Evolutionary conservation across 129 eudicot species (phyloP), one percentile per base, ranked within the genome.

Genomic region (Scalesia atractyloides): DNA sequence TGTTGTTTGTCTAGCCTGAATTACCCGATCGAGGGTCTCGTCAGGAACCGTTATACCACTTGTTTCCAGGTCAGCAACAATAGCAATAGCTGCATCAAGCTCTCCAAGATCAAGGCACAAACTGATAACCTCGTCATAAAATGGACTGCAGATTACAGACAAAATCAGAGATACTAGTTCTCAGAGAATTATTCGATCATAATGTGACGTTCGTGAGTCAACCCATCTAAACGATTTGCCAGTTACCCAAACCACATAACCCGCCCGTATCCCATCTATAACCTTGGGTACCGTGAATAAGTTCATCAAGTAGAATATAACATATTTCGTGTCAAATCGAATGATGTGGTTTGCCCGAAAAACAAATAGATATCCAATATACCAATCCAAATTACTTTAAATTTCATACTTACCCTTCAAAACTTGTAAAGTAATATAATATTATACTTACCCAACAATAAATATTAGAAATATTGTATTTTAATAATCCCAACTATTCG

Each of bases 71-170:
- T 94, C 98, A 18, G 98, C 91, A 63, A 89, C 97, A 43, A 94
- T 87, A 8, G 96, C 98, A 54, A 93, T 77, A 17, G 95, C 91
- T 26, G 98, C 96, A 73, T 93, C 98, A 44, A 93, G 95, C 49
- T 93, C 98, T 80, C 96, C 96, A 53, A 90, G 88, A 73, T 88
- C 97, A 57, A 94, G 89, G 72, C 98, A 94, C 50, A 90, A 76
- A 24, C 79, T 79, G 81, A 94, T 86, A 64, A 90, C 80, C 86
- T 94, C 98, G 43, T 90, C 95, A 16, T 94, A 94, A 80, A 94
- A 79, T 5, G 97, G 89, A 77, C 98, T 94, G 96, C 78, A 78
- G 36, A 19, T 44, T 46, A 76, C 18, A 65, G 41, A 74, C 39
- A 36, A 5, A 34, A 61, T 69, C 47, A 52, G 64, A 68, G 49